These are phyloP conservation scores for Clonostachys byssicola DNA, from an alignment of 2,329 filamentous ascomycete genomes.

Conservation along the genomic window DNA sequence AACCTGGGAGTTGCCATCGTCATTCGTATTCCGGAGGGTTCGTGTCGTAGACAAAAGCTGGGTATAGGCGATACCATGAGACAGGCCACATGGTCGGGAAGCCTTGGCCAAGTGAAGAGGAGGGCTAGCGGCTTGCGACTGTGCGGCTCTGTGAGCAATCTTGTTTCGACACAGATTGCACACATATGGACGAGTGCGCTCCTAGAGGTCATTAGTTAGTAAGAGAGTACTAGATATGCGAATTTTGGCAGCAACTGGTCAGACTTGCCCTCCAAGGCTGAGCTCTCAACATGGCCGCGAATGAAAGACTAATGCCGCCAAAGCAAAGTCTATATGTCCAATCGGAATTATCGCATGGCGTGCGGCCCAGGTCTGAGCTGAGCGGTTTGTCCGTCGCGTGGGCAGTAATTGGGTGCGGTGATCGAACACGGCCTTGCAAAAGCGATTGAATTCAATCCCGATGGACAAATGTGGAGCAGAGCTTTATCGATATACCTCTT, in stretches of 20 bases:
- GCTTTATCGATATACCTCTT: too few species aligned
- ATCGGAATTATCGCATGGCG: neutral
- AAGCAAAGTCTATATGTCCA: conserved; percentile 1
- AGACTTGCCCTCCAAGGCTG: conserved; percentile 30
- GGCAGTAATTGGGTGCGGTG: too few species aligned
- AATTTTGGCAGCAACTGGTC: neutral
- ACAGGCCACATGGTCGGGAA: neutral
- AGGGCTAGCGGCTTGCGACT: conserved; percentile 5
- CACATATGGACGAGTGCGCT: conserved; percentile 30
- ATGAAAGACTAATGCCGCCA: conserved; percentile 1
- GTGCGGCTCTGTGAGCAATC: conserved; percentile 10
- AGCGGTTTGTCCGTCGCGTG: too few species aligned
- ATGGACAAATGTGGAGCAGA: too few species aligned
- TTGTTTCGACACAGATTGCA: conserved; percentile 32
- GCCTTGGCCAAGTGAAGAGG: conserved; percentile 5
- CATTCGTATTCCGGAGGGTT: conserved; percentile 17
- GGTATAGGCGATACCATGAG: neutral
- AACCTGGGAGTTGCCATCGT: conserved; percentile 9
- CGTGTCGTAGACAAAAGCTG: conserved; percentile 8
- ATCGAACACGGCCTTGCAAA: too few species aligned
- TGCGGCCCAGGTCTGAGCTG: neutral
- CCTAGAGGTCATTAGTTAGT: conserved; percentile 4
- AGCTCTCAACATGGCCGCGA: conserved; percentile 35
- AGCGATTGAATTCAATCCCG: too few species aligned
- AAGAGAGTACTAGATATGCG: neutral